Evolutionary conservation across 345 rosid genomes (phyloP), one percentile per base, ranked within the genome.

Genomic region (Eucalyptus sp.): DNA sequence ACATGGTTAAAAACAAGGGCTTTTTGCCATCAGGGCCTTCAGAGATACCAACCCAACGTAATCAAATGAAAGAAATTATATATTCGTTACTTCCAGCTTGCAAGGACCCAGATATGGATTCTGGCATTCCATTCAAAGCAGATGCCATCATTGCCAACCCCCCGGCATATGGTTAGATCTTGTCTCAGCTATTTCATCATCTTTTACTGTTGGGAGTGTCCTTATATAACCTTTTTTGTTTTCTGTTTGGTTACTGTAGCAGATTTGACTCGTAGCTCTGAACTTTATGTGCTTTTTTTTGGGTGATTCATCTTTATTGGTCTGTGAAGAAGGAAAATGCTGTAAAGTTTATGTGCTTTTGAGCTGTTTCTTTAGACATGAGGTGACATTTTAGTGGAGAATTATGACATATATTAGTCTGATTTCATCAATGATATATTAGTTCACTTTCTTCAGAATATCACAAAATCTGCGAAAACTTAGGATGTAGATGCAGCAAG

Each of bases 91-190:
- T 96, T 93, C 97, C 99, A 88, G 99, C 99, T 89, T 98, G 99
- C 94, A 96, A 90, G 91, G 99, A 97, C 14, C 94, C 99, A 90
- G 99, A 96, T 94, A 93, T 92, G 49, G 99, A 98, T 93, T 93
- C 99, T 76, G 95, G 95, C 86, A 89, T 98, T 49, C 64, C 96
- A 58, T 98, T 98, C 87, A 97, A 94, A 93, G 99, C 99, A 33
- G 99, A 98, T 90, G 99, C 99, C 76, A 98, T 98, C 85, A 98
- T 98, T 90, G 99, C 99, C 88, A 98, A 98, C 89, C 99, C 99
- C 89, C 99, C 99, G 86, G 99, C 99, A 27, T 98, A 97, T 86
- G 99, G 99, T 98, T 88, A 88, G 93, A 86, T 87, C 86, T 90
- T 60, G 87, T 46, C 50, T 22, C 29, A 76, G 83, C 83, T 41